Conservation (phyloP, 192 early-diverging fungal species). For the Geranomyces variabilis region DNA sequence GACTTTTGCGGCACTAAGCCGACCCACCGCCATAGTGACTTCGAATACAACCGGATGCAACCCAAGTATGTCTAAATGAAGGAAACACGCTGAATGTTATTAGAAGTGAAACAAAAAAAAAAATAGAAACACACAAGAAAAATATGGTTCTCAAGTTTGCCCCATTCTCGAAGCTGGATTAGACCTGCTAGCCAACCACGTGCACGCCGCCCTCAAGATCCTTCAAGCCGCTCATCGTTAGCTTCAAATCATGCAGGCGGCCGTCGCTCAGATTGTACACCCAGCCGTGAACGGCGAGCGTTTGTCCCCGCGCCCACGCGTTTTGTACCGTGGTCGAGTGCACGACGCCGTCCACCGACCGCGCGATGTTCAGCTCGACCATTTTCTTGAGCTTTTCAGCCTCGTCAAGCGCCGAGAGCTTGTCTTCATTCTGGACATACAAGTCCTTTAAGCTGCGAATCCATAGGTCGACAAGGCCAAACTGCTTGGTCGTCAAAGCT, state of each 20-base stretch:
- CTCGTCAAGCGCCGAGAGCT: slow-evolving; percentile 8
- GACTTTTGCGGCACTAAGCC: too few species aligned
- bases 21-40: too few species aligned
- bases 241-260: slow-evolving; percentile 27
- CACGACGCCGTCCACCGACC: slow-evolving; percentile 73
- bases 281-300: slow-evolving; percentile 64
- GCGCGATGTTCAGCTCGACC: slow-evolving; percentile 76
- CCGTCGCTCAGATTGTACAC: slow-evolving; percentile 51
- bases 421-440: slow-evolving; percentile 24
- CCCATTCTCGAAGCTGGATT: too few species aligned
- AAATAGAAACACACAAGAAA: too few species aligned
- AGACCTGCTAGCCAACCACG: background rate
- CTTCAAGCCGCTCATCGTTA: slow-evolving; percentile 16
- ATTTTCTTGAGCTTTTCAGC: slow-evolving; percentile 25
- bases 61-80: too few species aligned
- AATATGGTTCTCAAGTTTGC: too few species aligned
- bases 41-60: too few species aligned
- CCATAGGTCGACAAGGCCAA: slow-evolving; percentile 52
- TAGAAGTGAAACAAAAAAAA: too few species aligned
- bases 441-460: slow-evolving; percentile 45
- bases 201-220: slow-evolving; percentile 22
- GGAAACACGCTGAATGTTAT: too few species aligned
- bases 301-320: slow-evolving; percentile 78
- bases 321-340: slow-evolving; percentile 85
- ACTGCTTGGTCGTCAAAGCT: slow-evolving; percentile 47